phyloP scores from a whole-genome alignment of 2,329 filamentous ascomycete species.

The Fusarium equiseti region DNA sequence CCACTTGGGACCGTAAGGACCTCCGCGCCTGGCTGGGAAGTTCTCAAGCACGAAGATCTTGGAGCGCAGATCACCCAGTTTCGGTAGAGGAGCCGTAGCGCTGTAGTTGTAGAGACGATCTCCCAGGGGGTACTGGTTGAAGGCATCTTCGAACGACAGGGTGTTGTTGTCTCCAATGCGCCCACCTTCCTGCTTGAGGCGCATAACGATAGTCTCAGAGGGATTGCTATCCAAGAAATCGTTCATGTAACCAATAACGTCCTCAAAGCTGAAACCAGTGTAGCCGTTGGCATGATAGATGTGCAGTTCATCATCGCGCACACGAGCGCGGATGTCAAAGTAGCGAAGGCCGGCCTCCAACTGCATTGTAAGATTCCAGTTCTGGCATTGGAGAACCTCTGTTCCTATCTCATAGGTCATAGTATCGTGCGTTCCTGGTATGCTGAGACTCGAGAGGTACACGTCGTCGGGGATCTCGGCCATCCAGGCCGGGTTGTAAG shows the following conservation, averaged over 20 bases:
- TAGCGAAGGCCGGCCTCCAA: constrained; percentile 62
- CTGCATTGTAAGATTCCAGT: constrained; percentile 59
- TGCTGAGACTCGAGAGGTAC: constrained; percentile 59
- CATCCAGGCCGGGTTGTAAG: constrained; percentile 59
- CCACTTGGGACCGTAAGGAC: constrained; percentile 60
- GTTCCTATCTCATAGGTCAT: constrained; percentile 59
- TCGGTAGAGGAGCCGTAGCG: constrained; percentile 53
- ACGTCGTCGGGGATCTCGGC: constrained; percentile 55
- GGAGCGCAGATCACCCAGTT: constrained; percentile 59
- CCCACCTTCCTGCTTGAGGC: constrained; percentile 61
- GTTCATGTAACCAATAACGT: constrained; percentile 59
- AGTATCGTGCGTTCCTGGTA: constrained; percentile 67
- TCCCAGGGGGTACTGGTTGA: constrained; percentile 56
- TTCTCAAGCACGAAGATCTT: constrained; percentile 63
- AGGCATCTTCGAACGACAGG: constrained; percentile 59
- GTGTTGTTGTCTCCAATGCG: constrained; percentile 53
- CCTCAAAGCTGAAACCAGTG: constrained; percentile 59
- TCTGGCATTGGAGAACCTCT: constrained; percentile 61
- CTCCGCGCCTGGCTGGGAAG: constrained; percentile 51
- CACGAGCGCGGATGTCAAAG: constrained; percentile 62
- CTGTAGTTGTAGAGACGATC: constrained; percentile 55
- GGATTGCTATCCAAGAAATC: constrained; percentile 61
- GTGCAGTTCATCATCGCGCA: constrained; percentile 57
- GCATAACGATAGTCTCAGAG: constrained; percentile 62
- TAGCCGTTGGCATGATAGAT: constrained; percentile 62